A percentile compares a stretch with the other conserved stretches of the same genome.
These are phyloP conservation scores for Beauveria caledonica DNA, from an alignment of 2,329 filamentous ascomycete genomes.

Conservation along the genomic window DNA sequence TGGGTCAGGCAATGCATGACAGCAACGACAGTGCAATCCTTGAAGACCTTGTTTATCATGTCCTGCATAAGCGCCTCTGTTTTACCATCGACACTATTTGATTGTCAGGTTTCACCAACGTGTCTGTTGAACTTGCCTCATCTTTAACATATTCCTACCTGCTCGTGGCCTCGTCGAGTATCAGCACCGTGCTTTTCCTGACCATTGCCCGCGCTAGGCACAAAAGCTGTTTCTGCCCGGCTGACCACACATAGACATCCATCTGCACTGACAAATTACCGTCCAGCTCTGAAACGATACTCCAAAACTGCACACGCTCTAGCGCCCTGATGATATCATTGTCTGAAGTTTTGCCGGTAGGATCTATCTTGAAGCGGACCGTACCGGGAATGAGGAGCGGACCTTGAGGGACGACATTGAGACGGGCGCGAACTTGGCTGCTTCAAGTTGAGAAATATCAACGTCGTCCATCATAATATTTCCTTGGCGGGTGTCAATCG, in stretches of 20 bases:
- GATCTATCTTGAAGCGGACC: not conserved
- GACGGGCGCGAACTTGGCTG: not conserved
- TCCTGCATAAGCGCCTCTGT: slow-evolving; percentile 26
- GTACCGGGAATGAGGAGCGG: not conserved
- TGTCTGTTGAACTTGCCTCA: too few relatives aligned
- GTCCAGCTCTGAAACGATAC: slow-evolving; percentile 25
- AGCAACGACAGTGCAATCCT: slow-evolving; percentile 42
- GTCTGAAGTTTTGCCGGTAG: not conserved
- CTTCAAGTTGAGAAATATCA: not conserved
- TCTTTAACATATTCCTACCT: not conserved
- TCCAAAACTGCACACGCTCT: slow-evolving; percentile 18
- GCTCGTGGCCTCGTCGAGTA: not conserved
- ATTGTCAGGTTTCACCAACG: not conserved
- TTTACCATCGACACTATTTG: slow-evolving; percentile 23
- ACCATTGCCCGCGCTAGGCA: slow-evolving; percentile 29
- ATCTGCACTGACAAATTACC: slow-evolving; percentile 29
- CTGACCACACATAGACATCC: slow-evolving; percentile 23
- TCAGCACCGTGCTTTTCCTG: slow-evolving; percentile 11
- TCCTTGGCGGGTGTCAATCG: not conserved
- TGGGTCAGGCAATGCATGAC: slow-evolving; percentile 34
- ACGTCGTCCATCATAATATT: not conserved
- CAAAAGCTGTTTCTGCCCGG: slow-evolving; percentile 38
- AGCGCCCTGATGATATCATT: not conserved
- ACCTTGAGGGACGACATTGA: not conserved
- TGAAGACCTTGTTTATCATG: slow-evolving; percentile 23